These are phyloP conservation scores for Aegilops umbellulata DNA, from an alignment of 176 grass and related monocot genomes.

Conservation along the genomic window DNA sequence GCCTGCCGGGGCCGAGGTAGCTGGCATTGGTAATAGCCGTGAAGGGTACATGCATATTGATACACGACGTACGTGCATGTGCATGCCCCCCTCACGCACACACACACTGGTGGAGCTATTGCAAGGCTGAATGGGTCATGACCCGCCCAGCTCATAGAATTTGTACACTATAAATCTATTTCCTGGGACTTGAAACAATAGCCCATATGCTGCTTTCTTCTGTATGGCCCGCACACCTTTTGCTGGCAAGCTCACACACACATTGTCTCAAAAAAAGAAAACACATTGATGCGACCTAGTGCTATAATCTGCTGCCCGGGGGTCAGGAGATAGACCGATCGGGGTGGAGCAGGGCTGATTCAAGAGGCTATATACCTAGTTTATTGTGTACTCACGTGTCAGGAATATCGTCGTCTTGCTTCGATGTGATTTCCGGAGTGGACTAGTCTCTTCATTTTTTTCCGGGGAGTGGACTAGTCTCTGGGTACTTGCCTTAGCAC, in stretches of 20 bases:
- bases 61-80: slow-evolving; percentile 1
- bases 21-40: not conserved
- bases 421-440: not conserved
- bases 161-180: too few relatives aligned
- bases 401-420: not conserved
- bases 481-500: too few relatives aligned
- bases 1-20: not conserved
- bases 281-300: not conserved
- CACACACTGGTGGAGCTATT: too few relatives aligned
- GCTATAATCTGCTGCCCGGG: not conserved
- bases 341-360: not conserved
- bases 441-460: too few relatives aligned
- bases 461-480: too few relatives aligned
- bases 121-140: too few relatives aligned
- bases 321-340: not conserved
- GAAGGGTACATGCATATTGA: not conserved
- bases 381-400: not conserved
- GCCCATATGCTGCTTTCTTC: too few relatives aligned
- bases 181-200: too few relatives aligned
- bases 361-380: not conserved
- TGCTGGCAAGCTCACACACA: too few relatives aligned
- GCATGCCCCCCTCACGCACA: not conserved
- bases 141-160: too few relatives aligned
- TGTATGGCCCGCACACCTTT: too few relatives aligned
- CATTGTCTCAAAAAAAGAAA: too few relatives aligned